A percentile compares a stretch with the other conserved stretches of the same genome.
phyloP scores from a whole-genome alignment of 441 rosid genomes.

The Kokia cookei region DNA sequence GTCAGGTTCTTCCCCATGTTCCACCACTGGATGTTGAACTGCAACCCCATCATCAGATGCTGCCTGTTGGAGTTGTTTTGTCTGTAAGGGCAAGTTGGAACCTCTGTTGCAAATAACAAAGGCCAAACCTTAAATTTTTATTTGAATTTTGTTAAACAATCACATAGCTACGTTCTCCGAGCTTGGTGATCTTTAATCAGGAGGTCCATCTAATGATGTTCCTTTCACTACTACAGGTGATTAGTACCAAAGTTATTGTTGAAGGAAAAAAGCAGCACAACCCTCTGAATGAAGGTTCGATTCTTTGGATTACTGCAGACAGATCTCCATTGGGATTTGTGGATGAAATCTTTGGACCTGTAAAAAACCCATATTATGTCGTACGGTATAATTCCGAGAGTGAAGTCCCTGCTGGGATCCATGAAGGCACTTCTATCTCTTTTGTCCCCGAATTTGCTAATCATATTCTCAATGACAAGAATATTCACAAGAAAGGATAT shows the following conservation, averaged over 20 bases:
- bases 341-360: conserved; percentile 98
- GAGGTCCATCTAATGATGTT: neutral
- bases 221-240: conserved; percentile 37
- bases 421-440: conserved; percentile 60
- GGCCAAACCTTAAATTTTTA: neutral
- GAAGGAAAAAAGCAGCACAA: conserved; percentile 79
- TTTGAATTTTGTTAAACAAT: neutral
- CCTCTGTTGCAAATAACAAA: neutral
- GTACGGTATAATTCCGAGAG: conserved; percentile 89
- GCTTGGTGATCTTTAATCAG: conserved; percentile 1
- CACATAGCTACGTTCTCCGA: conserved; percentile 2
- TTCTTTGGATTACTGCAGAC: conserved; percentile 75
- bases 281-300: conserved; percentile 86
- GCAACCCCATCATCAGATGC: conserved; percentile 58
- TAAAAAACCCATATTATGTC: conserved; percentile 73
- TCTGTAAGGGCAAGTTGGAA: conserved; percentile 45
- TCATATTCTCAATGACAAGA: conserved; percentile 65
- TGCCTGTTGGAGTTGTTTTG: conserved; percentile 74
- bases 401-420: conserved; percentile 62
- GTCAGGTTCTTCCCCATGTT: conserved; percentile 83
- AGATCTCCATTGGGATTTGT: conserved; percentile 68
- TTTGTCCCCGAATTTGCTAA: conserved; percentile 77
- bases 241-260: conserved; percentile 75
- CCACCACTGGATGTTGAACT: conserved; percentile 58
- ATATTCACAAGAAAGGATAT: conserved; percentile 82